Conservation (phyloP, 208 protist species). For the Leptomonas pyrrhocoris region DNA sequence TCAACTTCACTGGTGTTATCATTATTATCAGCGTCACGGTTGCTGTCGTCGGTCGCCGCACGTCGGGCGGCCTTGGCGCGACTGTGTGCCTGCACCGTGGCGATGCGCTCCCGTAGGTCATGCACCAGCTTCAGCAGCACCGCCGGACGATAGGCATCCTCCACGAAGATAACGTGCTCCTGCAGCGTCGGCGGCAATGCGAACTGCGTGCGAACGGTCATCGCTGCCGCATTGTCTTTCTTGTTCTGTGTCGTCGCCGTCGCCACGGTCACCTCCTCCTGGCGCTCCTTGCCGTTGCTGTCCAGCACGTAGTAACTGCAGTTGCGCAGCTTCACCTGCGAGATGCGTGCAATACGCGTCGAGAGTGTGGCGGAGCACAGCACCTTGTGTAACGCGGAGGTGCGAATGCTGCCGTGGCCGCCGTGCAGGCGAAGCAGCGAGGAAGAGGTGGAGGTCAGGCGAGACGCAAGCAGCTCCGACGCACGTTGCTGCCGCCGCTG, state of each 20-base stretch:
- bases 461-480: not conserved
- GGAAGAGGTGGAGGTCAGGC: conserved; percentile 1
- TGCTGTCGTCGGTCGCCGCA: conserved; percentile 22
- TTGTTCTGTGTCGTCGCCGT: not conserved
- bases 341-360: conserved; percentile 80
- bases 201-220: conserved; percentile 63
- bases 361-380: conserved; percentile 92
- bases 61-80: conserved; percentile 2
- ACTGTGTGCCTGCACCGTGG: conserved; percentile 4
- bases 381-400: conserved; percentile 68
- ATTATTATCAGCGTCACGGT: conserved; percentile 30
- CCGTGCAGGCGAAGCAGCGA: not conserved
- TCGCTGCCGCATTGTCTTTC: conserved; percentile 4
- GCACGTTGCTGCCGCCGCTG: conserved; percentile 15
- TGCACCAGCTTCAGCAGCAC: conserved; percentile 86
- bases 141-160: conserved; percentile 80
- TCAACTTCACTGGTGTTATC: not conserved
- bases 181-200: conserved; percentile 84
- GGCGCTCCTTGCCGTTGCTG: conserved; percentile 65
- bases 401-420: not conserved
- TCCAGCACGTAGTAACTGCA: conserved; percentile 81
- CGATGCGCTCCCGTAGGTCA: conserved; percentile 42
- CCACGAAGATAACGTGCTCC: conserved; percentile 86
- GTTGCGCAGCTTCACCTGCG: conserved; percentile 86
- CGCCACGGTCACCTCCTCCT: conserved; percentile 22